Base-by-base conservation (phyloP, 371 early-diverging fungal genomes). In the Zopfochytrium polystomum region DNA sequence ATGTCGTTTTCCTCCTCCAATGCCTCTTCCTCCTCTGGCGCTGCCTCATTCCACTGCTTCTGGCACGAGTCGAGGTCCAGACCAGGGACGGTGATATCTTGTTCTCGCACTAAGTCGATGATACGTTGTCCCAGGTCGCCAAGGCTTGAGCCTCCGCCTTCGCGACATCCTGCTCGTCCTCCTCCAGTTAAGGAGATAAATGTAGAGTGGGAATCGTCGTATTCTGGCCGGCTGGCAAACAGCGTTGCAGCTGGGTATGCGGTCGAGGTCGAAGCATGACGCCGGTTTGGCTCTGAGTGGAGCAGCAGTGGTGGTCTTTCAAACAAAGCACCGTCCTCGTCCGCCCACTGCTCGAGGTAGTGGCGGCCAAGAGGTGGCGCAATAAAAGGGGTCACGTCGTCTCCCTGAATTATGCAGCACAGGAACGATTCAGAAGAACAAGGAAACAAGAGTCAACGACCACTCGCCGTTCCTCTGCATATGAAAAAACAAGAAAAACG, bases 291-390 rank as follows among this genome's bases (percentile, higher is more conserved):
- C 30, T 55, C 27, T 35, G 29, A 15, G 22, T 26, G 56, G 11
- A 7, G 26, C n/a, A n/a, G n/a, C n/a, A n/a, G n/a, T n/a, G n/a
- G n/a, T n/a, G n/a, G n/a, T n/a, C n/a, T n/a, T n/a, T n/a, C n/a
- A 83, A 86, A 51, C 13, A 50, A 15, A 3, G 68, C 67, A 18
- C 69, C 63, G 11, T 95, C 94, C 63, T 93, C 92, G 50, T 88
- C 90, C 1, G 86, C 82, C 93, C 93, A 94, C 31, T 75, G 80
- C 29, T 90, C 87, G 7, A 77, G 63, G 63, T 91, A 94, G 62
- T 87, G 80, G 22, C 74, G 76, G 7, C 93, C 95, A 0, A 91
- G 77, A 15, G 85, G 81, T 13, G 93, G 92, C 46, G 89, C 84
- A 45, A 83, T 63, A 63, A 80, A 85, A 3, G 88, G 82, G 25